Evolutionary conservation across 768 basidiomycete genomes (phyloP).

Genomic region (Tricholoma flavovirens): DNA sequence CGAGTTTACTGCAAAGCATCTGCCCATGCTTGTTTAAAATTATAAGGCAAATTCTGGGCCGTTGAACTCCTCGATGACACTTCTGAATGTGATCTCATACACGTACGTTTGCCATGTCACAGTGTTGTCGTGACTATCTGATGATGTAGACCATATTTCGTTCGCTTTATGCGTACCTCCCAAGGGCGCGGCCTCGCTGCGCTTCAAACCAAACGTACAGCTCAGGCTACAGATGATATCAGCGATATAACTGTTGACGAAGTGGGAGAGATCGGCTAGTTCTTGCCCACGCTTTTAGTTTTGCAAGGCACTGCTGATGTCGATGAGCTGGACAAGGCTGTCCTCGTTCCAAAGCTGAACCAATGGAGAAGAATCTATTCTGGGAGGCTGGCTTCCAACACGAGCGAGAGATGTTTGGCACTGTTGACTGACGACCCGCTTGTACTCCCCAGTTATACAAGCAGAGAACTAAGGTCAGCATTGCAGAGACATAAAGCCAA

Average conservation of each 20-base stretch:
- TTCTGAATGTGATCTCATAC: constrained; percentile 30
- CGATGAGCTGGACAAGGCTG: constrained; percentile 25
- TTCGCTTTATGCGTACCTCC: constrained; percentile 29
- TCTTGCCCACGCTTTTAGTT: constrained; percentile 33
- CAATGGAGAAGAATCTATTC: constrained; percentile 25
- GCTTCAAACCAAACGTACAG: constrained; percentile 32
- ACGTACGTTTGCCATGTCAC: constrained; percentile 23
- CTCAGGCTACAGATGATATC: constrained; percentile 16
- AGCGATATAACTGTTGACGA: constrained; percentile 19
- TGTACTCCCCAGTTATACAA: constrained; percentile 1
- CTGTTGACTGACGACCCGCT: constrained; percentile 26
- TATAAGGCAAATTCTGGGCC: constrained; percentile 21
- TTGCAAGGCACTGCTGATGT: constrained; percentile 30
- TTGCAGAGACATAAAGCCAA: constrained; percentile 22
- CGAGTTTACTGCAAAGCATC: constrained; percentile 34
- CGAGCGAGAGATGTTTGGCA: constrained; percentile 30
- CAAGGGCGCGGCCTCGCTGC: constrained; percentile 27
- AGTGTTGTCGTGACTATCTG: neutral
- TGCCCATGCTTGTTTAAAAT: constrained; percentile 26
- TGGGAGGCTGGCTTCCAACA: constrained; percentile 27
- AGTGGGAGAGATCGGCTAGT: constrained; percentile 33
- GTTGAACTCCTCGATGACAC: constrained; percentile 19
- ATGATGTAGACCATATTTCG: constrained; percentile 32
- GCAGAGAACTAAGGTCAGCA: neutral
- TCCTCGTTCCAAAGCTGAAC: constrained; percentile 27